Evolutionary conservation across 805 yeast genomes (phyloP).

Genomic region (Candida maesae): DNA sequence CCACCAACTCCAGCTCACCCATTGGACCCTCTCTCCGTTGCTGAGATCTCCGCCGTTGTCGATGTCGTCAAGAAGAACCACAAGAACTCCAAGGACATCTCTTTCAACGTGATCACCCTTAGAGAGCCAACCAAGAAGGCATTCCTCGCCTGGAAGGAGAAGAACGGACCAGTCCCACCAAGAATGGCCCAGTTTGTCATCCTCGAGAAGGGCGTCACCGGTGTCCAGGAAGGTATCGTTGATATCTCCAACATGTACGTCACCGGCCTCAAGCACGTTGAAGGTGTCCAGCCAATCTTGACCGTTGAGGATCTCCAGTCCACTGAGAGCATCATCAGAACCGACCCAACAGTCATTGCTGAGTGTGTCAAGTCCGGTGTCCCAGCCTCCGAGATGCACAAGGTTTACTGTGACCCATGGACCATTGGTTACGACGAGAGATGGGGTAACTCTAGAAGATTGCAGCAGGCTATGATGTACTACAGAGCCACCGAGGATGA

Average conservation of each 20-base stretch:
- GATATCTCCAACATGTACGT: constrained; percentile 49
- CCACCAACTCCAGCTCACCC: constrained; percentile 62
- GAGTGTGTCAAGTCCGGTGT: constrained; percentile 71
- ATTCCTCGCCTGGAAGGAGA: constrained; percentile 62
- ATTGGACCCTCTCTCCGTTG: constrained; percentile 64
- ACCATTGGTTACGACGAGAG: constrained; percentile 70
- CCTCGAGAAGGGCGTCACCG: constrained; percentile 52
- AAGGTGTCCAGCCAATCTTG: constrained; percentile 71
- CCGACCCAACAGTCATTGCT: constrained; percentile 66
- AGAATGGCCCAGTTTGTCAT: constrained; percentile 66
- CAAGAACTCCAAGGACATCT: constrained; percentile 37
- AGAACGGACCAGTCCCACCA: constrained; percentile 58
- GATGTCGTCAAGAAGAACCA: constrained; percentile 46
- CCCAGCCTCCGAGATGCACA: constrained; percentile 44
- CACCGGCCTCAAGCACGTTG: constrained; percentile 43
- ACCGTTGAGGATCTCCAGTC: constrained; percentile 62
- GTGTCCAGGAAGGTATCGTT: constrained; percentile 69
- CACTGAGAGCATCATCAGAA: constrained; percentile 63
- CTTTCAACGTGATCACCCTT: constrained; percentile 67
- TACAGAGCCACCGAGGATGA: constrained; percentile 75
- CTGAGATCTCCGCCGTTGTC: constrained; percentile 59
- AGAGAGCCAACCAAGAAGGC: constrained; percentile 67
- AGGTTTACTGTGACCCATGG: constrained; percentile 66
- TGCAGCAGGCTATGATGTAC: constrained; percentile 79
- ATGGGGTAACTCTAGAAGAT: constrained; percentile 72